phyloP scores from a whole-genome alignment of 257 asterid species.

The Nyctanthes arbortristis region DNA sequence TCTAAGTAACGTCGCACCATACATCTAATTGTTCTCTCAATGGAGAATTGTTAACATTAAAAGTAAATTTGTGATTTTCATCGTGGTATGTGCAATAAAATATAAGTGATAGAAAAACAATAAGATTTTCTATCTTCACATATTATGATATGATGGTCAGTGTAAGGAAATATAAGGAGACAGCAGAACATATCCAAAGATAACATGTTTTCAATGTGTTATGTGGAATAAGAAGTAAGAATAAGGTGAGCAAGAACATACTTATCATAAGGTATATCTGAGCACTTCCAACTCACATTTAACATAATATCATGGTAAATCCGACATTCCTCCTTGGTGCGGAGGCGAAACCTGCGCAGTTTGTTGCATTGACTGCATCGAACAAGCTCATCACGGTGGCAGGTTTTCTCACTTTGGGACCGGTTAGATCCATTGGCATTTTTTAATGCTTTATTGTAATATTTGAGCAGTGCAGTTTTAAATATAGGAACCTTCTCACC shows the following conservation, averaged over 20 bases:
- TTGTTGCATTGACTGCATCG: conserved; percentile 44
- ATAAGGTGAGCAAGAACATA: conserved; percentile 26
- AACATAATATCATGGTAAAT: conserved; percentile 50
- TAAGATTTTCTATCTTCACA: background rate
- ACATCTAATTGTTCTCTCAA: no score
- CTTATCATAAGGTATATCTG: conserved; percentile 47
- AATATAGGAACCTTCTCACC: conserved; percentile 58
- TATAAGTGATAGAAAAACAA: background rate
- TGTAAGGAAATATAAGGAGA: background rate
- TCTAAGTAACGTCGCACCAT: no score
- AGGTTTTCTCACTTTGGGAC: conserved; percentile 33
- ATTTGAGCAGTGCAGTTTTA: conserved; percentile 51
- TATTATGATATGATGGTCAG: background rate
- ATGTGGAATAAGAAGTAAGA: background rate
- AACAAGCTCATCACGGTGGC: conserved; percentile 51
- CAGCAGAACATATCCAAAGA: no score
- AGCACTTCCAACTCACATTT: conserved; percentile 45
- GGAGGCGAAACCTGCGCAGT: conserved; percentile 51
- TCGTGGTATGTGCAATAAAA: no score
- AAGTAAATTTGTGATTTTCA: background rate
- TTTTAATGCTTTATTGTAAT: conserved; percentile 44
- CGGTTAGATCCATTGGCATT: conserved; percentile 37
- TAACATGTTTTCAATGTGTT: background rate
- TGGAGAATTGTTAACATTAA: background rate
- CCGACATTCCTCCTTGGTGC: conserved; percentile 52